Base-by-base conservation (phyloP, 345 rosid genomes). In the Hevea brasiliensis region DNA sequence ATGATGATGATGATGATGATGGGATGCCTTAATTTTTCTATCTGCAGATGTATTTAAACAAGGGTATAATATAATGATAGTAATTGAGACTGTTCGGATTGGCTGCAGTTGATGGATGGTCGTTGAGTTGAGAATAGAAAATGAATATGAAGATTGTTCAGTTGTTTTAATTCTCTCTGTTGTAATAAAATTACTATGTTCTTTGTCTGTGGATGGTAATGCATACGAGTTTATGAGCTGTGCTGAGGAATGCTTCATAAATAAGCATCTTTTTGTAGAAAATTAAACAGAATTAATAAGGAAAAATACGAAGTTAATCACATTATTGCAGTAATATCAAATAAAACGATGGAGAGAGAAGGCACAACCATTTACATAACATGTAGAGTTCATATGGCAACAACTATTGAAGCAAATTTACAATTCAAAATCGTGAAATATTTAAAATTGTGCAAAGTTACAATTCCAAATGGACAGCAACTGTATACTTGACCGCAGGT, bases 21-120 rank as follows among this genome's bases (percentile, higher is more conserved):
- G 3, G 66, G 23, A 37, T 62, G 44, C 26, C 26, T 23, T 62
- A 11, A 29, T 62, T 18, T 62, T 18, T 56, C 32, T 53, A 47
- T n/a, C 21, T 63, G 75, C 74, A 64, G 77, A 40, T 42, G 8
- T 5, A 24, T 64, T 18, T 69, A 70, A 73, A 21, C 42, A 63
- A 37, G 47, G n/a, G 40, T 17, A 17, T 18, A 5, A 26, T 40
- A 23, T 4, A 47, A 7, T 50, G 65, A n/a, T n/a, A n/a, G n/a
- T n/a, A n/a, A n/a, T n/a, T n/a, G 37, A 32, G 4, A 18, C n/a
- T 42, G 24, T 47, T 53, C 47, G 8, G 48, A 13, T 48, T 18
- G 23, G 54, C 50, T 20, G 58, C 29, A 40, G 27, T 17, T 12
- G 21, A 54, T 26, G 65, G 45, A 60, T 24, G 61, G 24, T 60